phyloP scores from a whole-genome alignment of 345 rosid genomes.

The Stellera chamaejasme region DNA sequence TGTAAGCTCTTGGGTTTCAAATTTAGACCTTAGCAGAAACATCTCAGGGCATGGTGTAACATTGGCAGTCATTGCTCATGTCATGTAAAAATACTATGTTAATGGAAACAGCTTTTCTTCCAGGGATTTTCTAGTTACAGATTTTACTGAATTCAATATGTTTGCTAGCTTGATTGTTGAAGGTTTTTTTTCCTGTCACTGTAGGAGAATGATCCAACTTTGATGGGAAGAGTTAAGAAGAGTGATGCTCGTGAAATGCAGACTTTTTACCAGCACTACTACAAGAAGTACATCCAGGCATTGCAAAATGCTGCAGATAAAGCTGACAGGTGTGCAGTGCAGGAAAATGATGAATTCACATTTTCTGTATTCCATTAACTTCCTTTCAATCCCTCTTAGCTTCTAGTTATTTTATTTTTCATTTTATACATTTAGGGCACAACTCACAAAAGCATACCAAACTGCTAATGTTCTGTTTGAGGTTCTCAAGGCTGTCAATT shows the following conservation, averaged over 20 bases:
- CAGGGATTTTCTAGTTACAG: neutral
- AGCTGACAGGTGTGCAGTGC: conserved; percentile 69
- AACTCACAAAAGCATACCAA: conserved; percentile 98
- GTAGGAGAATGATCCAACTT: conserved; percentile 82
- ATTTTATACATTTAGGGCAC: conserved; percentile 56
- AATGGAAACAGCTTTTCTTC: neutral
- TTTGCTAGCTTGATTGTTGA: conserved; percentile 1
- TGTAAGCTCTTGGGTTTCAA: too few relatives aligned
- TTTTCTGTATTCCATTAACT: too few relatives aligned
- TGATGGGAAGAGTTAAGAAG: conserved; percentile 61
- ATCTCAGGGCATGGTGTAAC: too few relatives aligned
- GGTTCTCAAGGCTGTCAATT: conserved; percentile 93
- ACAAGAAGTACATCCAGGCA: conserved; percentile 79
- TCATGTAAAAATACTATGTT: too few relatives aligned
- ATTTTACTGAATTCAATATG: neutral
- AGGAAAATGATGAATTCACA: neutral
- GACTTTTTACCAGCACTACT: conserved; percentile 81
- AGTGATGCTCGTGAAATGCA: conserved; percentile 97
- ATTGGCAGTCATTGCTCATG: too few relatives aligned
- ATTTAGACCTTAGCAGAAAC: too few relatives aligned
- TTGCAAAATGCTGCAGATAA: conserved; percentile 88
- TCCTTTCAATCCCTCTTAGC: neutral
- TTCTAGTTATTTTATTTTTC: conserved; percentile 9
- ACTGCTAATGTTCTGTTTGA: conserved; percentile 99
- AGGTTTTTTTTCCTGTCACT: neutral